Base-by-base conservation (phyloP, 768 basidiomycete genomes). In the Rhodotorula diobovata region DNA sequence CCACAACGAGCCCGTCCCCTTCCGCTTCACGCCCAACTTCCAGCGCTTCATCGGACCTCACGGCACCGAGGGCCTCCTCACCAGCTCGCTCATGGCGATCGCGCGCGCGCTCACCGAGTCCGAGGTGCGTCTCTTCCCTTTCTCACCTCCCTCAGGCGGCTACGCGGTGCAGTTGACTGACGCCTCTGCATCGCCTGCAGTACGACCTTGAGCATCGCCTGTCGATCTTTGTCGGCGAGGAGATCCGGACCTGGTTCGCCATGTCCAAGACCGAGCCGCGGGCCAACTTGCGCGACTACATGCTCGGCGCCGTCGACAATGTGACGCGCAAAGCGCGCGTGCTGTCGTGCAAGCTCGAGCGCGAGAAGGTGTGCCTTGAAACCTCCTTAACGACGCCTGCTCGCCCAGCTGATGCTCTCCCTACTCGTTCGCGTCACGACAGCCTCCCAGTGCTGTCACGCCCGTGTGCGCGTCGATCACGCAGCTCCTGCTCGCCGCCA, bases 11-110 rank as follows among this genome's bases (percentile, higher is more conserved):
- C 84, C 88, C 6, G 93, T 97, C 10, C 96, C 96, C 1, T 99
- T 99, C 89, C 89, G 96, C 48, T 87, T 95, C 74, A 98, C 96
- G 9, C 93, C 93, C 8, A 97, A 96, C 81, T 86, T 99, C 83
- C 96, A 99, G 81, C 85, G 86, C 72, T 94, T 99, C 83, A 81
- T 98, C 48, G 92, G 91, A 2, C 89, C 90, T 4, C 85, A 91
- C 64, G 89, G 90, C 53, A 90, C 88, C 2, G 96, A 99, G 80
- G 96, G 95, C 15, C 81, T 96, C 48, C 82, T 99, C 53, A 87
- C 91, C 0, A 85, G 90, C 15, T 88, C 90, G 9, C 87, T 95
- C 61, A 89, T 96, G 85, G 90, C 93, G 4, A 93, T 99, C 63
- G 93, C 88, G 11, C 86, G 93, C 60, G 89, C 89, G 70, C 83